Evolutionary conservation across 768 basidiomycete genomes (phyloP).

Genomic region (Cystobasidium onofrii): DNA sequence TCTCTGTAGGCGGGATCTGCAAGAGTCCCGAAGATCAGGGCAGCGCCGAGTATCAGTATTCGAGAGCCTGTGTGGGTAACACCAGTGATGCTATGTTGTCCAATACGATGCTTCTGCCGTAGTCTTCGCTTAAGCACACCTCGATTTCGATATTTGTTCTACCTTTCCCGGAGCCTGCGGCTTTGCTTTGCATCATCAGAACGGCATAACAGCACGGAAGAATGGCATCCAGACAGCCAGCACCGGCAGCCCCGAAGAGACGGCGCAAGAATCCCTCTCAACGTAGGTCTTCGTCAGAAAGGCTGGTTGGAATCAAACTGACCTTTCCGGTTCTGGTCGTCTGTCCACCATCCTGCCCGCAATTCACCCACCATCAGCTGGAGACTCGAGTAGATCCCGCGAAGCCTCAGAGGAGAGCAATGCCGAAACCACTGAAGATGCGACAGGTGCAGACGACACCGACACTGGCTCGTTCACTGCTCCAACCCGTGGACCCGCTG

Average conservation of each 20-base stretch:
- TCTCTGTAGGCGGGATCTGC: too few species aligned
- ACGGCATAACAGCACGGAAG: not conserved
- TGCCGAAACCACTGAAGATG: slow-evolving; percentile 30
- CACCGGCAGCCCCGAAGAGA: slow-evolving; percentile 11
- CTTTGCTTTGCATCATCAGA: not conserved
- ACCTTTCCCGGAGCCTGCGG: too few species aligned
- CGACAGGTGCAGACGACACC: slow-evolving; percentile 27
- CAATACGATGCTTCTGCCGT: too few species aligned
- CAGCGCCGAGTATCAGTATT: too few species aligned
- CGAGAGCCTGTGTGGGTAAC: too few species aligned
- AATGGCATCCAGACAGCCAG: slow-evolving; percentile 4
- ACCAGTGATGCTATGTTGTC: too few species aligned
- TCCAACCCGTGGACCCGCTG: not conserved
- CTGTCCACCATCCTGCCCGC: not conserved
- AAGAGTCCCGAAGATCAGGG: too few species aligned
- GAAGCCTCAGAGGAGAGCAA: slow-evolving; percentile 32
- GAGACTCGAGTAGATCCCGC: slow-evolving; percentile 20
- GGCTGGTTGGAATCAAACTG: too few species aligned
- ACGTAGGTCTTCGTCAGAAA: not conserved
- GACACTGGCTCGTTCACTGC: slow-evolving; percentile 31
- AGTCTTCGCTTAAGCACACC: too few species aligned
- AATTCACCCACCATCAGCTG: not conserved
- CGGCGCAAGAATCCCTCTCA: slow-evolving; percentile 24
- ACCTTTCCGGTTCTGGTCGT: too few species aligned
- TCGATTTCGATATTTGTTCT: too few species aligned